Evolutionary conservation across 768 basidiomycete species (phyloP), one percentile per base, ranked within the genome.

Genomic region (Heimioporus sp.): DNA sequence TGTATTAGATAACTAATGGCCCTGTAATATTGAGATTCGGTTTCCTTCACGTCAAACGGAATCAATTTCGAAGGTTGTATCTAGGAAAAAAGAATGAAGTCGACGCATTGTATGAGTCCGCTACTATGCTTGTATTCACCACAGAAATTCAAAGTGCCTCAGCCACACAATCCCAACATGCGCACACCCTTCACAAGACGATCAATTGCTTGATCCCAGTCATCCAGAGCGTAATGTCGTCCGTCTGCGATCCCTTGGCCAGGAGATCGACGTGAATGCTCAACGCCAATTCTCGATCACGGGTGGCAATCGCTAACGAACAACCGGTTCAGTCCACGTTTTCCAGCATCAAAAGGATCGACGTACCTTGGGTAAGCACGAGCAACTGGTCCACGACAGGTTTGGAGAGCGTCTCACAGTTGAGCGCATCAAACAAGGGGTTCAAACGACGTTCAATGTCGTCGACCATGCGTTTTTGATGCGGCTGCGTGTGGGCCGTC

Each of bases 191-290:
- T 54, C 53, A 90, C 70, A 91, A 60, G 59, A 84, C 74, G 64
- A 96, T 89, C 58, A 97, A 69, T 66, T 93, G 91, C 70, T 96
- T 96, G 52, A 96, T 72, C 8, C 89, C 92, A 12, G 92, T 85
- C 91, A 94, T 90, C 86, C 85, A 89, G 49, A 89, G 63, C 2
- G 81, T 84, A 64, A 95, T 91, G 59, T 95, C 92, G 46, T 91
- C 87, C 38, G 86, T 87, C 50, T 83, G 79, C 46, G 88, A 86
- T 21, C 86, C 88, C 43, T 78, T 74, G 3, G 92, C 94, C 42
- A 98, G 76, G 28, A 97, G 72, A 47, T 92, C 89, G 24, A 95
- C 85, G 62, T 98, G 94, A 52, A 94, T 83, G 8, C 85, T 80
- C 62, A 94, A 69, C 17, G 94, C 90, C 30, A 78, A 80, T 28